Conservation (phyloP, 495 filamentous ascomycete genomes). For the Neurospora sp. region DNA sequence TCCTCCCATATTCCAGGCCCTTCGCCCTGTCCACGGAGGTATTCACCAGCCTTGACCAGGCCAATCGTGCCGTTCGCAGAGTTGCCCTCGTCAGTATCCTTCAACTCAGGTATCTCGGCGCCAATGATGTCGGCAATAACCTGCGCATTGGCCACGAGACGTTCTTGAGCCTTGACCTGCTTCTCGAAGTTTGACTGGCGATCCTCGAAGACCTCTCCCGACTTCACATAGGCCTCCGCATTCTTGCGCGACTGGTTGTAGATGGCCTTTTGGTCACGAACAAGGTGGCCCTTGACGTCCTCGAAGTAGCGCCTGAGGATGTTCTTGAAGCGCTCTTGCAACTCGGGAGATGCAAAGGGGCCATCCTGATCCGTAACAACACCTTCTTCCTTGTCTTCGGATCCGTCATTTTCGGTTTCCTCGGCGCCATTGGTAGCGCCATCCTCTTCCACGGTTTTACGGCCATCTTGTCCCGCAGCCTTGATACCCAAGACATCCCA, state of each 20-base stretch:
- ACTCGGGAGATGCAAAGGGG: slow-evolving; percentile 62
- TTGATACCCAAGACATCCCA: slow-evolving; percentile 91
- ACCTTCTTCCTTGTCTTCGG: slow-evolving; percentile 38
- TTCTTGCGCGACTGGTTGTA: slow-evolving; percentile 78
- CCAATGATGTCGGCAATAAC: slow-evolving; percentile 78
- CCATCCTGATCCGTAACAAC: slow-evolving; percentile 46
- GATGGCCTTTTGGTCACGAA: slow-evolving; percentile 82
- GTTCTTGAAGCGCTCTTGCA: slow-evolving; percentile 79
- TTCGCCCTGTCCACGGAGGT: slow-evolving; percentile 78
- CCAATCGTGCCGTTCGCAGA: slow-evolving; percentile 69
- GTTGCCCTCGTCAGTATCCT: slow-evolving; percentile 64
- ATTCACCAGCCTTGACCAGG: slow-evolving; percentile 88
- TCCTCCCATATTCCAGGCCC: slow-evolving; percentile 99
- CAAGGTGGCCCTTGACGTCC: slow-evolving; percentile 79
- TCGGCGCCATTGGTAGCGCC: slow-evolving; percentile 50
- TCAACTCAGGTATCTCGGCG: slow-evolving; percentile 89
- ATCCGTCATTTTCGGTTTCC: slow-evolving; percentile 36
- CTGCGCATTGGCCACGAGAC: slow-evolving; percentile 83
- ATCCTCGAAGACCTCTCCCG: slow-evolving; percentile 97
- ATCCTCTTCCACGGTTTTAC: slow-evolving; percentile 79
- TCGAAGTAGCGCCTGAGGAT: slow-evolving; percentile 86
- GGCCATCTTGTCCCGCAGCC: slow-evolving; percentile 54
- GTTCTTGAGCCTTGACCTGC: slow-evolving; percentile 81
- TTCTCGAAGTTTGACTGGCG: slow-evolving; percentile 94
- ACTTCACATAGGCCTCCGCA: slow-evolving; percentile 96